These are phyloP conservation scores for Yamadazyma atlantica DNA, from an alignment of 1,139 yeast genomes.

Conservation along the genomic window DNA sequence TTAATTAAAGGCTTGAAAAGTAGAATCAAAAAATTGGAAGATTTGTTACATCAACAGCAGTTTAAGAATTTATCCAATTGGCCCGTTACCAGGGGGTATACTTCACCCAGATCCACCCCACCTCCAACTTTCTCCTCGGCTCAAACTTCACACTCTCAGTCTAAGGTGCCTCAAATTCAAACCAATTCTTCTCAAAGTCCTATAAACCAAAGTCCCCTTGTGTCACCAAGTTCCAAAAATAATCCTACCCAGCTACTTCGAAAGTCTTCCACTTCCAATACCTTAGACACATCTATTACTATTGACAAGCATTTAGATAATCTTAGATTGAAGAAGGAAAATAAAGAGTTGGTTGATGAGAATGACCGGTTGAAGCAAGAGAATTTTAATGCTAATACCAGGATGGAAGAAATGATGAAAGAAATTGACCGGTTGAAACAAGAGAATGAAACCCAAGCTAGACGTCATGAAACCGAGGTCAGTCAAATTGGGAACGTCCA, in stretches of 20 bases:
- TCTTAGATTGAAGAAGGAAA: slow-evolving; percentile 35
- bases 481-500: slow-evolving; percentile 1
- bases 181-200: slow-evolving; percentile 1
- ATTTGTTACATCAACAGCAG: slow-evolving; percentile 64
- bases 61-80: slow-evolving; percentile 57
- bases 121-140: slow-evolving; percentile 7
- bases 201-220: background rate
- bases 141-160: background rate
- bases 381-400: slow-evolving; percentile 3
- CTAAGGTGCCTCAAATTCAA: background rate
- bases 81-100: slow-evolving; percentile 39
- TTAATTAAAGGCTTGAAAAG: slow-evolving; percentile 55
- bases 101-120: slow-evolving; percentile 6
- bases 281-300: slow-evolving; percentile 35
- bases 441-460: slow-evolving; percentile 19
- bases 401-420: slow-evolving; percentile 6
- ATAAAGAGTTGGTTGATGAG: slow-evolving; percentile 20
- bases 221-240: slow-evolving; percentile 5
- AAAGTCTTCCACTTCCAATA: slow-evolving; percentile 10
- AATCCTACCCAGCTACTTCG: slow-evolving; percentile 16
- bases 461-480: slow-evolving; percentile 8
- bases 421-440: slow-evolving; percentile 18
- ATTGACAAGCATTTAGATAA: slow-evolving; percentile 48
- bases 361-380: slow-evolving; percentile 9
- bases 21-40: slow-evolving; percentile 64